Base-by-base conservation (phyloP, 306 rosid species). In the Vigna reflexopilosa region DNA sequence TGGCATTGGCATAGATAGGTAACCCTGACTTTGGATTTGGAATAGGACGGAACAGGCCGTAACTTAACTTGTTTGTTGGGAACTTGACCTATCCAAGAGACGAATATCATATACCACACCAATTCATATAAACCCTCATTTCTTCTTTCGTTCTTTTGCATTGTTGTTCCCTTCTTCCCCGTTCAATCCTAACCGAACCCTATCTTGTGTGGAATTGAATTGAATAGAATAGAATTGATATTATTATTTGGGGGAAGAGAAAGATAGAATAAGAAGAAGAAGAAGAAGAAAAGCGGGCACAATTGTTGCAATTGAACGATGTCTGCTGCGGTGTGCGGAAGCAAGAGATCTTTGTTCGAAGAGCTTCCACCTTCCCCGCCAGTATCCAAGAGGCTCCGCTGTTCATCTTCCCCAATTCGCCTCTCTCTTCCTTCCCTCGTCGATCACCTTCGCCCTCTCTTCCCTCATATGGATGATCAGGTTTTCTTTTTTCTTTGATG, bases 321-420 rank as follows among this genome's bases (percentile, higher is more conserved):
- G 98, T 94, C 98, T 92, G 98, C 98, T 74, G 97, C 94, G 49
- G 98, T 94, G 92, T 90, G 98, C 77, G 97, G 98, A 83, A 92
- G 88, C 91, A 94, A 94, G 91, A 88, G 98, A 91, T 90, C 98
- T 77, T 94, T 94, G 83, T 94, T 92, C 72, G 98, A 94, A 87
- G 98, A 94, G 78, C 92, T 92, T 82, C 97, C 95, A 70, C 89
- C 97, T 54, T 90, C 97, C 38, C 90, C 98, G 15, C 95, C 97
- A 2, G 83, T 94, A 6, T 69, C 97, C 50, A 92, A 94, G 93
- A 89, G 96, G 86, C 87, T 88, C 42, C 98, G 98, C 61, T 92
- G 97, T 72, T 89, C 97, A 2, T 84, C 98, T 32, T 90, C 97
- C 12, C 98, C 98, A 3, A 84, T 85, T 82, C 87, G 89, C 6